Evolutionary conservation across 768 basidiomycete genomes (phyloP).

Genomic region (Rubroboletus pulcherrimus): DNA sequence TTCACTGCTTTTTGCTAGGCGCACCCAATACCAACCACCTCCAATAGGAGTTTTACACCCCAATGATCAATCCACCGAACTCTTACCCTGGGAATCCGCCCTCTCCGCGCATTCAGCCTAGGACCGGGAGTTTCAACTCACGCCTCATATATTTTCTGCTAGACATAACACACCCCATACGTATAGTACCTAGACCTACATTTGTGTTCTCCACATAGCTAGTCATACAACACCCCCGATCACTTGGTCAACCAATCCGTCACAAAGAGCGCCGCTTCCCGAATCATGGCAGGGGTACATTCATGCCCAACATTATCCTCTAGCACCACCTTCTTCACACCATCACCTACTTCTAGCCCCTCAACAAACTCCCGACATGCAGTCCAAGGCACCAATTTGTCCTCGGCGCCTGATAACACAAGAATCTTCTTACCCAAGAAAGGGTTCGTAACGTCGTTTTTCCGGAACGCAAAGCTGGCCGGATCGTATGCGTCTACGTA

Average conservation of each 20-base stretch:
- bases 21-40: slow-evolving; percentile 20
- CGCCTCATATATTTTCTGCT: no score
- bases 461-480: slow-evolving; percentile 38
- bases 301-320: slow-evolving; percentile 59
- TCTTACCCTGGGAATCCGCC: slow-evolving; percentile 69
- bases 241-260: slow-evolving; percentile 23
- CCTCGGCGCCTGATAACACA: slow-evolving; percentile 62
- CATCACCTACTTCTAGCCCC: slow-evolving; percentile 50
- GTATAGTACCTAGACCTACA: not conserved
- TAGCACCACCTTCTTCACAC: slow-evolving; percentile 54
- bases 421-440: slow-evolving; percentile 73
- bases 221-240: not conserved
- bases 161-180: slow-evolving; percentile 18
- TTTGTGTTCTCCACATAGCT: not conserved
- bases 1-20: slow-evolving; percentile 56
- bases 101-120: no score
- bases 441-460: slow-evolving; percentile 43
- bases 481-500: slow-evolving; percentile 49
- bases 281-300: slow-evolving; percentile 58
- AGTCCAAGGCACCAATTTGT: slow-evolving; percentile 65
- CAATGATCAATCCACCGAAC: slow-evolving; percentile 10
- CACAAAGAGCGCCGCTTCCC: slow-evolving; percentile 35
- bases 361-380: slow-evolving; percentile 55
- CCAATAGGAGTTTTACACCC: not conserved
- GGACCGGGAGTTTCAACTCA: no score